Base-by-base conservation (phyloP, 2,329 filamentous ascomycete species). In the Cercospora sp. region DNA sequence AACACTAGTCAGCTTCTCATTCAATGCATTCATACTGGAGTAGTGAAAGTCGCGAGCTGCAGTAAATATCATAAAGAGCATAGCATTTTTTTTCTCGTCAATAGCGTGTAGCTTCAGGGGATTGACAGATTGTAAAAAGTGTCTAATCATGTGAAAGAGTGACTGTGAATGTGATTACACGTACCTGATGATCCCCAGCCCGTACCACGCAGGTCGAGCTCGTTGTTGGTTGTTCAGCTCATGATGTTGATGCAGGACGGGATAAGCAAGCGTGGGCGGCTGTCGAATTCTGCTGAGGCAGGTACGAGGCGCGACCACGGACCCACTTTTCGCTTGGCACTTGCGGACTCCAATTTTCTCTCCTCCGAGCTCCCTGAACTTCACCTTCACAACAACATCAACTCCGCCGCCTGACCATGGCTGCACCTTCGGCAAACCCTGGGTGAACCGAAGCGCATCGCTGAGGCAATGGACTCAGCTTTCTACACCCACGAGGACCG, bases 101-200 rank as follows among this genome's bases (percentile, higher is more conserved):
- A 82, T 79, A 83, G 81, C 80, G 82, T 78, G 72, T 70, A 82
- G 82, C 81, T 83, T 92, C 89, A 91, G 90, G 85, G 88, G 90
- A 92, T 92, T 92, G 90, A 92, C 90, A 92, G 90, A 92, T 91
- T 88, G 83, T 74, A 71, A 73, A 82, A 70, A 82, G 82, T 82
- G 77, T 84, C 82, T 91, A 89, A 91, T 91, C 81, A 81, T 81
- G 65, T 73, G n/a, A 3, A 26, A 30, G 8, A 7, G 42, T 18
- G 33, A 31, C 26, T 33, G 31, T 39, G 31, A 39, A 58, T 8
- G 8, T 13, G 31, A 36, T 2, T 0, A 13, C 5, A 13, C 65
- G 26, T 69, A 70, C 69, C 60, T 63, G 42, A 51, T 61, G 42
- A 31, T 45, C 6, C 9, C 57, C 33, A 26, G 42, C 62, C 31